Evolutionary conservation across 23 red algal genomes (phyloP).

Genomic region (Gracilaria domingensis): DNA sequence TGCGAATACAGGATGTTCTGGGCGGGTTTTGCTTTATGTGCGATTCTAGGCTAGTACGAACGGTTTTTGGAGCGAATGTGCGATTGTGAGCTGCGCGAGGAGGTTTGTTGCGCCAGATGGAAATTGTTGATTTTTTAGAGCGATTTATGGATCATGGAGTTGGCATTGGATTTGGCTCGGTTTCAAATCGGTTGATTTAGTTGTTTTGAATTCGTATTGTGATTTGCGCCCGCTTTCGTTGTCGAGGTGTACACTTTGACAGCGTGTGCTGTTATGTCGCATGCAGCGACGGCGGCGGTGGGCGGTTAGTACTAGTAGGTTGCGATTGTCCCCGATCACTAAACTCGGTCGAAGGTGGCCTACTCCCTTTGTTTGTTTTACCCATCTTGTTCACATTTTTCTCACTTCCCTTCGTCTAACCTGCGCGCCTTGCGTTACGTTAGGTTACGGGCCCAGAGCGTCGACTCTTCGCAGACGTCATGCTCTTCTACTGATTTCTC

Average conservation of each 20-base stretch:
- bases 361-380: no score
- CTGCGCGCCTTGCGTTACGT: conserved; percentile 11
- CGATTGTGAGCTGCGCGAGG: conserved; percentile 3
- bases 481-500: conserved; percentile 13
- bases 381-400: no score
- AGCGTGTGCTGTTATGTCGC: neutral
- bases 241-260: neutral
- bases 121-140: conserved; percentile 19
- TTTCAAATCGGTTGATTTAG: no score
- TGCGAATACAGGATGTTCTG: neutral
- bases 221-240: neutral
- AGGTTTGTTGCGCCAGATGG: neutral
- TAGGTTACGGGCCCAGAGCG: conserved; percentile 21
- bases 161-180: neutral
- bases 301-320: neutral
- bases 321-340: neutral
- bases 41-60: no score
- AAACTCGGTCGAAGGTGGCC: neutral
- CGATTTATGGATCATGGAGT: neutral
- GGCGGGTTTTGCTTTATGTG: no score
- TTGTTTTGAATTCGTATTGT: neutral
- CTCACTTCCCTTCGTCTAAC: neutral
- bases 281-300: neutral
- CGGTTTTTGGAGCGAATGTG: neutral
- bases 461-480: conserved; percentile 11